phyloP scores from a whole-genome alignment of 2,329 filamentous ascomycete species.

The Apiospora kogelbergensis region DNA sequence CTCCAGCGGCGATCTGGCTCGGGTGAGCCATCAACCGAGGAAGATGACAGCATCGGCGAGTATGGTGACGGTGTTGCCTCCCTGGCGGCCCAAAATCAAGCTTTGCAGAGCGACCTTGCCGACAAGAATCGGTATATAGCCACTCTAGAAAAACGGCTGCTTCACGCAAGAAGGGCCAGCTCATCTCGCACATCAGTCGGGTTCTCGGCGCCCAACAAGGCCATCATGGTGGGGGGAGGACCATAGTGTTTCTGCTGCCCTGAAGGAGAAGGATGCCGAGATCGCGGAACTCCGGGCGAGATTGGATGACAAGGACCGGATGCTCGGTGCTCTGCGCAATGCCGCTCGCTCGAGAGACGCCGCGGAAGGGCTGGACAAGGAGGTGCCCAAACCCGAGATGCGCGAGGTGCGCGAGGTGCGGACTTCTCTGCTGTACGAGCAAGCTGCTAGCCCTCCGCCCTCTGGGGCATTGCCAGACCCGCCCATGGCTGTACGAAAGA shows the following conservation, averaged over 20 bases:
- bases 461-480: conserved; percentile 31
- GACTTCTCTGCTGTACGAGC: conserved; percentile 31
- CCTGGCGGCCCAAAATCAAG: conserved; percentile 78
- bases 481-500: conserved; percentile 25
- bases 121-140: conserved; percentile 97
- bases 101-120: conserved; percentile 91
- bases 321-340: conserved; percentile 82
- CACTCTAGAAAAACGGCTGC: conserved; percentile 85
- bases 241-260: conserved; percentile 67
- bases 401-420: conserved; percentile 23
- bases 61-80: conserved; percentile 85
- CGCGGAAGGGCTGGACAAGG: conserved; percentile 56
- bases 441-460: conserved; percentile 33
- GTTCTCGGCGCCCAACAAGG: conserved; percentile 60
- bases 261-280: conserved; percentile 89
- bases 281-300: conserved; percentile 87
- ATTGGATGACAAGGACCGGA: conserved; percentile 91
- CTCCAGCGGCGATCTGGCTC: conserved; percentile 43
- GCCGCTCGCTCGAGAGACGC: conserved; percentile 84
- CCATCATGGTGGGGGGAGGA: conserved; percentile 73
- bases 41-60: conserved; percentile 73
- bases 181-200: conserved; percentile 83
- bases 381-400: not conserved
- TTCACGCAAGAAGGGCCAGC: conserved; percentile 88
- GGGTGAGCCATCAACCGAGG: conserved; percentile 48